A percentile compares a stretch with the other conserved stretches of the same genome.
Evolutionary conservation across 176 grass and related monocot species (phyloP).

Genomic region (Aegilops tauschii): DNA sequence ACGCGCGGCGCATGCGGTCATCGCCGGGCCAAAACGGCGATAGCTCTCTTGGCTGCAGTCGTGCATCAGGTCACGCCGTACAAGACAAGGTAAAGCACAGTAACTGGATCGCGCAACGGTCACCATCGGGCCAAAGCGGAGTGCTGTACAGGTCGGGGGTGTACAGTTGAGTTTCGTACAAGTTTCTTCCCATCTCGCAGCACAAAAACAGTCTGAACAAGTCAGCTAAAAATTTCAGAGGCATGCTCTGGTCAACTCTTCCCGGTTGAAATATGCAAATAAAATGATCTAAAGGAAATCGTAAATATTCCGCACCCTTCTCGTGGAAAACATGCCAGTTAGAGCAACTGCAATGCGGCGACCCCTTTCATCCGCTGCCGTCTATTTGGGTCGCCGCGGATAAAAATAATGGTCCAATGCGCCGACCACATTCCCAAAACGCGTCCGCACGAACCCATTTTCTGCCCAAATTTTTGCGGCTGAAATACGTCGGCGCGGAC

Average conservation of each 20-base stretch:
- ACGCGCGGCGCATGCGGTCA: not conserved
- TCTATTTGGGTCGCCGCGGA: too few species aligned
- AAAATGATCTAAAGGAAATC: not conserved
- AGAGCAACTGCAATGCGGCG: too few species aligned
- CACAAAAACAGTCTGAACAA: not conserved
- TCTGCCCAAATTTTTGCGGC: too few species aligned
- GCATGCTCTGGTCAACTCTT: not conserved
- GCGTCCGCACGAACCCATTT: too few species aligned
- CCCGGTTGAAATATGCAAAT: not conserved
- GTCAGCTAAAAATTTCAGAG: not conserved
- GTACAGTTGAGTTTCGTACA: not conserved
- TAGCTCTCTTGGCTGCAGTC: not conserved
- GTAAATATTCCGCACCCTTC: not conserved
- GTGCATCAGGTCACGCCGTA: not conserved
- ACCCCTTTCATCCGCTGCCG: too few species aligned
- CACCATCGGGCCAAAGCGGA: not conserved
- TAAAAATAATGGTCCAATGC: too few species aligned
- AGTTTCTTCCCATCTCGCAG: not conserved
- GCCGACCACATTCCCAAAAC: too few species aligned
- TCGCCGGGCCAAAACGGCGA: not conserved
- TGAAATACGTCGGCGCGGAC: too few species aligned
- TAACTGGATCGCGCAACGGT: too few species aligned
- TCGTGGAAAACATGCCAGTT: not conserved
- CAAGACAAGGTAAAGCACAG: not conserved
- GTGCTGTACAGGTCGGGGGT: not conserved